Percentiles rank a stretch among this genome's conserved stretches.
Evolutionary conservation across 2,329 filamentous ascomycete species (phyloP).

Genomic region (Beauveria caledonica): DNA sequence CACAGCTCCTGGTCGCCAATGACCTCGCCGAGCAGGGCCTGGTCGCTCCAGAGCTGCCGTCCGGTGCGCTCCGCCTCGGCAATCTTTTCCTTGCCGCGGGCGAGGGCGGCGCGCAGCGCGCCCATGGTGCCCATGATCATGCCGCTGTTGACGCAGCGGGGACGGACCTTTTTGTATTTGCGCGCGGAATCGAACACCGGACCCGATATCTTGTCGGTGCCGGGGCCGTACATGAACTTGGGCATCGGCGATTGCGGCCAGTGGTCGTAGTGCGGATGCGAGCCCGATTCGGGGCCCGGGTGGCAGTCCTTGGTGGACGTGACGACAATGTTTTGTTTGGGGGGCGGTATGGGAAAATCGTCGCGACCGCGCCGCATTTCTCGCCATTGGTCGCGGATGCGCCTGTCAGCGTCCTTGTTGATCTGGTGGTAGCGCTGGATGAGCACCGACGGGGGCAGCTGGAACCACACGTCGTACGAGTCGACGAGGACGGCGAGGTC

Average conservation of each 20-base stretch:
- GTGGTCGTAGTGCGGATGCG: constrained; percentile 27
- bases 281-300: constrained; percentile 25
- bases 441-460: constrained; percentile 29
- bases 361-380: background rate
- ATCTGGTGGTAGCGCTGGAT: constrained; percentile 28
- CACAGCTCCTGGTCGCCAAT: constrained; percentile 31
- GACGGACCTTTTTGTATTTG: constrained; percentile 25
- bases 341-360: constrained; percentile 23
- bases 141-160: constrained; percentile 28
- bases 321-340: constrained; percentile 25
- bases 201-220: constrained; percentile 22
- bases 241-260: constrained; percentile 30
- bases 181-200: constrained; percentile 23
- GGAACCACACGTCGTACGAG: constrained; percentile 32
- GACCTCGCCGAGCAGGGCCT: constrained; percentile 30
- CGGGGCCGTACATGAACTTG: constrained; percentile 24
- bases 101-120: constrained; percentile 18
- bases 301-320: constrained; percentile 29
- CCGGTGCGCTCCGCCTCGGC: constrained; percentile 20
- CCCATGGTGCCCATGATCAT: constrained; percentile 29
- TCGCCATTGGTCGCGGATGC: constrained; percentile 20
- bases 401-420: constrained; percentile 26
- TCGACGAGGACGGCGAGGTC: constrained; percentile 30
- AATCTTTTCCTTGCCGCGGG: constrained; percentile 22
- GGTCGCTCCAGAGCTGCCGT: constrained; percentile 31